Evolutionary conservation across 345 rosid species (phyloP).

Genomic region (Murraya koenigii): DNA sequence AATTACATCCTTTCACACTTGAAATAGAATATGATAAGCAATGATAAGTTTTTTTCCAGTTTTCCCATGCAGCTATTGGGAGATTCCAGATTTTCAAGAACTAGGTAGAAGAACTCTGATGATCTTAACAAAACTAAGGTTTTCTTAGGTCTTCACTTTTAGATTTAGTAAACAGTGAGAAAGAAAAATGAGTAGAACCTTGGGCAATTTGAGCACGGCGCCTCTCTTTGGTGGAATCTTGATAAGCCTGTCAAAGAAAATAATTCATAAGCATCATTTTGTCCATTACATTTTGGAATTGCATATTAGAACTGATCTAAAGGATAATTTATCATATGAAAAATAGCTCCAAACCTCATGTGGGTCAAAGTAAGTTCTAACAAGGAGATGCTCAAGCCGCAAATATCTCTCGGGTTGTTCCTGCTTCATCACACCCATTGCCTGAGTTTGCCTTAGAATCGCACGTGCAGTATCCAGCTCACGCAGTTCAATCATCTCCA

Average conservation of each 20-base stretch:
- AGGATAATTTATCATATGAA: neutral
- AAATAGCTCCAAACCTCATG: slow-evolving; percentile 62
- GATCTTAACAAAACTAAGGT: neutral
- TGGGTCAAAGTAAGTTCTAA: slow-evolving; percentile 93
- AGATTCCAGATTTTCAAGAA: neutral
- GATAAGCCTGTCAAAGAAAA: slow-evolving; percentile 65
- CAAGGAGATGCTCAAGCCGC: slow-evolving; percentile 90
- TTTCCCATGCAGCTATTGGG: neutral
- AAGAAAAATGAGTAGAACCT: slow-evolving; percentile 46
- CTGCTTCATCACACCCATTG: slow-evolving; percentile 99
- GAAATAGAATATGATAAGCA: neutral
- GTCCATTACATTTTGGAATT: neutral
- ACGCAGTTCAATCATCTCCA: slow-evolving; percentile 97
- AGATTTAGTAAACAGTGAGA: neutral
- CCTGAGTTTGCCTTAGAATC: slow-evolving; percentile 94
- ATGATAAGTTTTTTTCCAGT: neutral
- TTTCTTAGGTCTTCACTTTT: neutral
- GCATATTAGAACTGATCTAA: neutral
- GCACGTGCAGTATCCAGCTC: slow-evolving; percentile 96
- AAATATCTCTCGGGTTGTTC: slow-evolving; percentile 97
- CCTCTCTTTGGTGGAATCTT: slow-evolving; percentile 91
- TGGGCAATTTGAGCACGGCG: slow-evolving; percentile 93
- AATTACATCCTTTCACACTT: neutral
- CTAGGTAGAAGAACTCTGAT: neutral
- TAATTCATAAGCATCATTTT: neutral